Evolutionary conservation across 768 basidiomycete genomes (phyloP), one percentile per base, ranked within the genome.

Genomic region (Lactarius sp.): DNA sequence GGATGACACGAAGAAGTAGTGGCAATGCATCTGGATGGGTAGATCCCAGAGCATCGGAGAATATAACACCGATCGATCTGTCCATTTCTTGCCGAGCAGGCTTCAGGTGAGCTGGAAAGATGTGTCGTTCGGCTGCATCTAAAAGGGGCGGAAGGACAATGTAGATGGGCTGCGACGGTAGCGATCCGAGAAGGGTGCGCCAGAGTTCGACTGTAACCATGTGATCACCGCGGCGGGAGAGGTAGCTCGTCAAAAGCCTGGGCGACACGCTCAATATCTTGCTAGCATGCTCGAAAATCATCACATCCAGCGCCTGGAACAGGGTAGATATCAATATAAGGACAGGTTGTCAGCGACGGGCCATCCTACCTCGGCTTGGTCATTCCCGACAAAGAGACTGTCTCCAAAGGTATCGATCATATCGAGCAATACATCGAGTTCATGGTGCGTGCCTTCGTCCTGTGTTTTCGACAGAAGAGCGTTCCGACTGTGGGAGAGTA

Each of bases 341-440:
- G 47, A 18, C 16, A n/a, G 31, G 34, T 27, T 14, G 7, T 51
- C 18, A 60, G 18, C n/a, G 16, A 27, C 4, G 37, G 18, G 49
- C 14, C 3, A 31, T 73, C 78, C 49, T 68, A 86, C 86, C 70
- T 76, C 66, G 6, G 80, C 70, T 51, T 85, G 76, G 6, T 70
- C 65, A 5, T 42, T 66, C 46, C 85, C 77, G 1, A 73, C 63
- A 61, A 86, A 86, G 14, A 89, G 68, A 0, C 75, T 73, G 7
- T 77, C 72, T 2, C 81, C 81, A 64, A 89, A 88, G 6, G 77
- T 75, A 10, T 79, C 75, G 47, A 89, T 68, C 39, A 87, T 72
- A 44, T 74, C 74, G 14, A 80, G 75, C 34, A 85, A 71, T 33
- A 71, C 68, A 18, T 52, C 55, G 1, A 74, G 62, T 18, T 60